Evolutionary conservation across 139 green algal genomes (phyloP).

Genomic region (Picochlorum sp.): DNA sequence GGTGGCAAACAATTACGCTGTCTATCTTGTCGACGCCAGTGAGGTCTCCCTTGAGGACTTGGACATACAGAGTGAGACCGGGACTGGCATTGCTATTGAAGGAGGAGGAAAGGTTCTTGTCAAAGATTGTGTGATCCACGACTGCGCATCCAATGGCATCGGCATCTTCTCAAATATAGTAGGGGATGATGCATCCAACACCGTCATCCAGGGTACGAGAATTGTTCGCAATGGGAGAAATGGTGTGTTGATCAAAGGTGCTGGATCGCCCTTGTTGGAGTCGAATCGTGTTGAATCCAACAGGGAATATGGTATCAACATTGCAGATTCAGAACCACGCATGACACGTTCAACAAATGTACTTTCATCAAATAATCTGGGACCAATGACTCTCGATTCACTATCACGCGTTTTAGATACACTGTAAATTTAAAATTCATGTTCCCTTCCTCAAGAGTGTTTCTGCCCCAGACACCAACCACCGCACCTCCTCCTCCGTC

Average conservation of each 20-base stretch:
- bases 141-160: slow-evolving; percentile 40
- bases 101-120: slow-evolving; percentile 15
- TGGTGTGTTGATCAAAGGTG: slow-evolving; percentile 28
- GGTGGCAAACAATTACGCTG: slow-evolving; percentile 49
- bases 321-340: too few relatives aligned
- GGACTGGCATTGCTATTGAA: slow-evolving; percentile 30
- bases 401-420: too few relatives aligned
- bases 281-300: too few relatives aligned
- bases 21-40: slow-evolving; percentile 18
- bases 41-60: slow-evolving; percentile 13
- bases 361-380: too few relatives aligned
- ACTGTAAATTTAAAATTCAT: too few relatives aligned
- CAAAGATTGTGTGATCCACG: slow-evolving; percentile 15
- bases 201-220: slow-evolving; percentile 15
- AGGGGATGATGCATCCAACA: slow-evolving; percentile 1
- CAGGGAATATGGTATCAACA: too few relatives aligned
- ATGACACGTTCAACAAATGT: too few relatives aligned
- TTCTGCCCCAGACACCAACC: slow-evolving; percentile 12
- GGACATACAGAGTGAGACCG: slow-evolving; percentile 30
- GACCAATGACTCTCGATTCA: too few relatives aligned
- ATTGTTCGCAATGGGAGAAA: slow-evolving; percentile 26
- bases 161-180: slow-evolving; percentile 31
- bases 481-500: slow-evolving; percentile 1
- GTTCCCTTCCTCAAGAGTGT: slow-evolving; percentile 6
- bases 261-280: too few relatives aligned